Conservation (phyloP, 1,284 basidiomycete genomes). For the Cutaneotrichosporon sp. region DNA sequence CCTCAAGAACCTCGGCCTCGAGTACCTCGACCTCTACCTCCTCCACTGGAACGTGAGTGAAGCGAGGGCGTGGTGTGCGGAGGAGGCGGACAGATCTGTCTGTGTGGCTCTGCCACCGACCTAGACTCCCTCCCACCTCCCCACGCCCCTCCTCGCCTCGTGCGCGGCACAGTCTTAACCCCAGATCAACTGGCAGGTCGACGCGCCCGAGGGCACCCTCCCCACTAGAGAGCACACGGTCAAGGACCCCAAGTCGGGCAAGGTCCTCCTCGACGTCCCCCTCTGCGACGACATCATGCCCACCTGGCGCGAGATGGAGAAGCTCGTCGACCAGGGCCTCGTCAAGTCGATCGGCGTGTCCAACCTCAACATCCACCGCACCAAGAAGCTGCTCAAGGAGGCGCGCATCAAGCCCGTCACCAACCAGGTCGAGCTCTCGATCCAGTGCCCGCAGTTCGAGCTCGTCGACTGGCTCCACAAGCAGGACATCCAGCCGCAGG, state of each 20-base stretch:
- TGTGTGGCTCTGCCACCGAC: not conserved
- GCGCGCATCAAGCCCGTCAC: constrained; percentile 62
- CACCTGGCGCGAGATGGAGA: constrained; percentile 63
- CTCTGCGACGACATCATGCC: constrained; percentile 74
- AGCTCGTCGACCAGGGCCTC: constrained; percentile 57
- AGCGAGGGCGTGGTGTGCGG: not conserved
- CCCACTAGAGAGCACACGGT: constrained; percentile 39
- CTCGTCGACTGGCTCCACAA: constrained; percentile 65
- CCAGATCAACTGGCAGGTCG: constrained; percentile 49
- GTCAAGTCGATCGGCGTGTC: constrained; percentile 67
- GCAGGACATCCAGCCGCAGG: constrained; percentile 67
- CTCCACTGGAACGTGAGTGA: constrained; percentile 69
- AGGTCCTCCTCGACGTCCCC: constrained; percentile 59
- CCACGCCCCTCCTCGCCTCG: not conserved
- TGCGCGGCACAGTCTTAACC: not conserved
- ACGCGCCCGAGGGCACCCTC: constrained; percentile 40
- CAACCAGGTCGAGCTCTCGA: constrained; percentile 76
- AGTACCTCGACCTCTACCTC: constrained; percentile 78
- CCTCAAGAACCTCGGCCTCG: constrained; percentile 66
- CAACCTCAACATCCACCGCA: constrained; percentile 66
- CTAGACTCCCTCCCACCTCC: not conserved
- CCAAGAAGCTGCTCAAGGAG: constrained; percentile 68
- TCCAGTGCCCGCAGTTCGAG: constrained; percentile 79
- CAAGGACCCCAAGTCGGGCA: constrained; percentile 51
- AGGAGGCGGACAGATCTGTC: not conserved